Evolutionary conservation across 495 filamentous ascomycete genomes (phyloP).

Genomic region (Daldinia caldariorum): DNA sequence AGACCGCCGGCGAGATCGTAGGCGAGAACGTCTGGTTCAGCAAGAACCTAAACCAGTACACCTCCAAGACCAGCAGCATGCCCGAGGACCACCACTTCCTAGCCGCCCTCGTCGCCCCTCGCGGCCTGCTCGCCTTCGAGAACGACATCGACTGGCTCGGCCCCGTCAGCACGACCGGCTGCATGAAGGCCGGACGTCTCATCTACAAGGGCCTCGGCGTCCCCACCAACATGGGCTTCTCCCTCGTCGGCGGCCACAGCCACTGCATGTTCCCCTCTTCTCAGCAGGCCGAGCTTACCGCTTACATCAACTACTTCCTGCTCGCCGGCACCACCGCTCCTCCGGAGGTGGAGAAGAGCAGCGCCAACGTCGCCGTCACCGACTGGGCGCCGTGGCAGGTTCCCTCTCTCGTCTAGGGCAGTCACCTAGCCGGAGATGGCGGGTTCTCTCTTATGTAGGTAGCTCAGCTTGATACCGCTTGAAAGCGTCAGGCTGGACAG

Average conservation of each 20-base stretch:
- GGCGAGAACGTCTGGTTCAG: slow-evolving; percentile 64
- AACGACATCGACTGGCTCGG: slow-evolving; percentile 67
- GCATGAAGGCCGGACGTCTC: slow-evolving; percentile 62
- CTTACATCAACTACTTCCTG: slow-evolving; percentile 65
- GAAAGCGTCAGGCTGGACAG: neutral
- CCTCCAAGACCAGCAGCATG: slow-evolving; percentile 51
- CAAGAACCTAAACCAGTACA: slow-evolving; percentile 53
- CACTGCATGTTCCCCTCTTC: slow-evolving; percentile 65
- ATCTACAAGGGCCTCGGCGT: slow-evolving; percentile 62
- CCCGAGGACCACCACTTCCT: slow-evolving; percentile 64
- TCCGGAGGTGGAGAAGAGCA: slow-evolving; percentile 53
- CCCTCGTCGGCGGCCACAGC: slow-evolving; percentile 60
- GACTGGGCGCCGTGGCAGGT: slow-evolving; percentile 57
- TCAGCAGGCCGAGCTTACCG: slow-evolving; percentile 60
- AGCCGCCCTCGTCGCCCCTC: slow-evolving; percentile 58
- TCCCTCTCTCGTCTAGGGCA: slow-evolving; percentile 50
- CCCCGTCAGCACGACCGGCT: slow-evolving; percentile 60
- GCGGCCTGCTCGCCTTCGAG: slow-evolving; percentile 60
- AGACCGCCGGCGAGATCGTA: slow-evolving; percentile 60
- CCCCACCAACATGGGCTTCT: slow-evolving; percentile 61
- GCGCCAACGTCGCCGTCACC: slow-evolving; percentile 46
- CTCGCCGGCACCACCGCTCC: slow-evolving; percentile 51
- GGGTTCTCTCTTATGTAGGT: slow-evolving; percentile 29
- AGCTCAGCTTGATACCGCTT: slow-evolving; percentile 1
- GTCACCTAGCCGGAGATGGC: neutral